phyloP scores from a whole-genome alignment of 1,284 basidiomycete genomes.

The Cryptococcus jaspeensis region DNA sequence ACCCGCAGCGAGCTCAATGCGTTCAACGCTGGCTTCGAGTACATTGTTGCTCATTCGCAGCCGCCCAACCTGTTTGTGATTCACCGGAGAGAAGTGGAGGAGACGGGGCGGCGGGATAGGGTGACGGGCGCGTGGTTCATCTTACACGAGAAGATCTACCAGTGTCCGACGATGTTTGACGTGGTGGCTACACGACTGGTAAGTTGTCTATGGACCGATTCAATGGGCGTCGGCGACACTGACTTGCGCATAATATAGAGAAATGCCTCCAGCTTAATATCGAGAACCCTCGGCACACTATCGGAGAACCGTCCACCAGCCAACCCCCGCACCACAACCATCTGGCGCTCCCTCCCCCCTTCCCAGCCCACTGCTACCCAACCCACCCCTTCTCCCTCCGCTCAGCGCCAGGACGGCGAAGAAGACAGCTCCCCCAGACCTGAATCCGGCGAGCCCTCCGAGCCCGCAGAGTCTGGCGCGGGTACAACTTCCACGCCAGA shows the following conservation, averaged over 20 bases:
- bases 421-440: not conserved
- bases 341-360: slow-evolving; percentile 38
- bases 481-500: slow-evolving; percentile 19
- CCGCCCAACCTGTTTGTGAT: slow-evolving; percentile 45
- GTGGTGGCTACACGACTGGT: slow-evolving; percentile 36
- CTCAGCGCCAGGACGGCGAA: not conserved
- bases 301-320: slow-evolving; percentile 36
- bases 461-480: not conserved
- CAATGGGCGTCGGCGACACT: not conserved
- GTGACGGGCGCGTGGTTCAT: slow-evolving; percentile 42
- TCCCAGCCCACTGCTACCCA: slow-evolving; percentile 3
- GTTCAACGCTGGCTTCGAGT: slow-evolving; percentile 45
- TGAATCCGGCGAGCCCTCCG: not conserved
- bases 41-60: slow-evolving; percentile 40
- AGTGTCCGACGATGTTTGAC: slow-evolving; percentile 39
- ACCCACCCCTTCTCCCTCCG: not conserved
- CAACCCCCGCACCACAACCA: slow-evolving; percentile 37
- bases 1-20: slow-evolving; percentile 32
- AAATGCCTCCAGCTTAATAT: slow-evolving; percentile 38
- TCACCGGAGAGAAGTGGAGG: slow-evolving; percentile 35
- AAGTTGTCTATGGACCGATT: slow-evolving; percentile 6
- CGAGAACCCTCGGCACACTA: slow-evolving; percentile 32
- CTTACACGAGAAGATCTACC: slow-evolving; percentile 44
- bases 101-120: slow-evolving; percentile 25
- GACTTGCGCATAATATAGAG: slow-evolving; percentile 11